Evolutionary conservation across 345 rosid species (phyloP), one percentile per base, ranked within the genome.

Genomic region (Euclidium syriacum): DNA sequence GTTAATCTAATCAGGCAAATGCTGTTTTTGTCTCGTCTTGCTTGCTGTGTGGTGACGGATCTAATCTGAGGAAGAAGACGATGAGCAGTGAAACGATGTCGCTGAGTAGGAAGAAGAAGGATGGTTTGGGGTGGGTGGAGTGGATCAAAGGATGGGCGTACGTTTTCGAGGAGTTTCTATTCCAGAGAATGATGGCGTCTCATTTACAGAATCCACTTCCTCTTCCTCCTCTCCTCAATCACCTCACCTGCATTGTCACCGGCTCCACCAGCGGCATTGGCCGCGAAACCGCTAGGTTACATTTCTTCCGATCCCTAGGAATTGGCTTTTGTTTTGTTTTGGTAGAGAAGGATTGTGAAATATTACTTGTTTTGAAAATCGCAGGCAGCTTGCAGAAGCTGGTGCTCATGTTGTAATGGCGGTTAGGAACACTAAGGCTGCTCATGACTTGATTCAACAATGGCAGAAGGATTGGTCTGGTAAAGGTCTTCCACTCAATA

Each of bases 361-460:
- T 25, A 7, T 66, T 52, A 19, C 8, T 58, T n/a, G n/a, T 23
- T 30, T 7, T 46, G 23, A 47, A 4, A 32, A 39, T 33, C 32
- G 18, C 35, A 84, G 97, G 77, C 97, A 92, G 43, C 75, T 92
- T 72, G 97, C 95, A 7, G 91, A 89, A 69, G 84, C 88, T 15
- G 98, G 96, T 8, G 98, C 98, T n/a, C 95, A 82, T 73, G 94
- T 89, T 59, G 79, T 89, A 3, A 89, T 89, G 98, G 96, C 96
- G 0, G 98, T 92, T 17, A 85, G 98, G 79, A 86, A 89, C 30
- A 64, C 82, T 1, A 82, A 77, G 68, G 83, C 73, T 16, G 98
- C 89, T 48, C 73, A 73, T 7, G 90, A 81, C 18, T 67, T 91
- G 65, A 85, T 88, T 60, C 90, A 75, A n/a, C 81, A 72, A 42